Conservation (phyloP, 768 basidiomycete genomes). For the Rhodosporidiobolus odoratus region DNA sequence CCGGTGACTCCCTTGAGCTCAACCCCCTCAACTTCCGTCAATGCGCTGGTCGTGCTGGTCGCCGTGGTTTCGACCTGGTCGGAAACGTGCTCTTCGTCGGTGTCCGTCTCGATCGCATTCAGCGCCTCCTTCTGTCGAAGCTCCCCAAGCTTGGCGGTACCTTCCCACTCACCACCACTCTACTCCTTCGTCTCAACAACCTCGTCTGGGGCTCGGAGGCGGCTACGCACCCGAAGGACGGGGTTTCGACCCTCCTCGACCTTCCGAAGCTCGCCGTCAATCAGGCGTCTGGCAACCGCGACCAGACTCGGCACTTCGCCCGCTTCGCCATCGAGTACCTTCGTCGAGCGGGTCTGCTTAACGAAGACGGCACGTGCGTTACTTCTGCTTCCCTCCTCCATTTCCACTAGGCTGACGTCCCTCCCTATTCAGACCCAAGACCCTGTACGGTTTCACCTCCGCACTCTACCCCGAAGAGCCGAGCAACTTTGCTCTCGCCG, state of each 20-base stretch:
- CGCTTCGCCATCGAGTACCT: conserved; percentile 69
- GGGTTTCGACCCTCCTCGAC: conserved; percentile 55
- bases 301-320: conserved; percentile 61
- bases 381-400: conserved; percentile 55
- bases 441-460: conserved; percentile 35
- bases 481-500: conserved; percentile 62
- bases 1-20: conserved; percentile 27
- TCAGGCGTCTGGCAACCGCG: conserved; percentile 47
- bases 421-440: conserved; percentile 28
- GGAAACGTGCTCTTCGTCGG: conserved; percentile 72
- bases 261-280: conserved; percentile 59
- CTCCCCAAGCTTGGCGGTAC: conserved; percentile 57
- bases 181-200: conserved; percentile 61
- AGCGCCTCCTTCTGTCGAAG: conserved; percentile 61
- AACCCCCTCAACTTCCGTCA: conserved; percentile 58
- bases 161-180: conserved; percentile 64
- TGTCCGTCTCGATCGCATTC: conserved; percentile 59
- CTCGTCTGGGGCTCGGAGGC: conserved; percentile 57
- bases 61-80: conserved; percentile 62
- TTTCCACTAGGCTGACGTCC: background rate
- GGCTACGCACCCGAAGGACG: conserved; percentile 49
- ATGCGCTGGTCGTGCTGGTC: conserved; percentile 67
- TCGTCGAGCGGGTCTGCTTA: conserved; percentile 56
- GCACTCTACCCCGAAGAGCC: conserved; percentile 58
- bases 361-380: conserved; percentile 56